phyloP scores from a whole-genome alignment of 1,139 yeast species.

The Geotrichum europaeum region DNA sequence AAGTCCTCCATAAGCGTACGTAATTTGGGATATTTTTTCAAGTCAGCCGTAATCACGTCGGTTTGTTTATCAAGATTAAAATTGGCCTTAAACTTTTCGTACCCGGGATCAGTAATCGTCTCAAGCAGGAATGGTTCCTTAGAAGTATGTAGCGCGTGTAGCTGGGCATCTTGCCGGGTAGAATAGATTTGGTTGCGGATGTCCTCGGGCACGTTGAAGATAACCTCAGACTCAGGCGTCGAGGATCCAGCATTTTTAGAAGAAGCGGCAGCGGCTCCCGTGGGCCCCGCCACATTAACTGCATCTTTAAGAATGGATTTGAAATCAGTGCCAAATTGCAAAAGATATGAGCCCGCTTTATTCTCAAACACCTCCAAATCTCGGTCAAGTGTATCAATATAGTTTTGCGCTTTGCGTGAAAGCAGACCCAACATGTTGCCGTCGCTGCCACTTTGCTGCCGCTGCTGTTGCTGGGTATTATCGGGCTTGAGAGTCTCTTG shows the following conservation, averaged over 20 bases:
- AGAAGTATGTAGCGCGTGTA: constrained; percentile 47
- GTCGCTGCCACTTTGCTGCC: constrained; percentile 19
- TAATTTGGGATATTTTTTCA: constrained; percentile 50
- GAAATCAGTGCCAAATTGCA: constrained; percentile 45
- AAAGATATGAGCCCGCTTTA: constrained; percentile 54
- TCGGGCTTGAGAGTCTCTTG: constrained; percentile 9
- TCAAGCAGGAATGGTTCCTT: constrained; percentile 39
- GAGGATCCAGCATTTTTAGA: constrained; percentile 16
- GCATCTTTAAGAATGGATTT: constrained; percentile 49
- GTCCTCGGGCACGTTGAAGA: constrained; percentile 42
- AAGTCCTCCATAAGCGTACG: constrained; percentile 53
- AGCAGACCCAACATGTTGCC: constrained; percentile 34
- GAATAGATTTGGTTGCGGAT: constrained; percentile 39
- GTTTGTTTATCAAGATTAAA: constrained; percentile 50
- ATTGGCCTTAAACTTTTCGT: constrained; percentile 29
- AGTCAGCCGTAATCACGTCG: constrained; percentile 44
- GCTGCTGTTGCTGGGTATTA: constrained; percentile 1
- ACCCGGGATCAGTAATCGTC: constrained; percentile 30
- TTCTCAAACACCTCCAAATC: constrained; percentile 64
- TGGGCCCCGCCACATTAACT: constrained; percentile 40
- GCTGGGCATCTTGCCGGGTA: constrained; percentile 54
- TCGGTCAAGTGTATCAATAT: constrained; percentile 60
- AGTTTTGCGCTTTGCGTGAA: constrained; percentile 46
- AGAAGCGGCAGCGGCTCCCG: neutral
- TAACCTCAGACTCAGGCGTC: constrained; percentile 34